Percentiles rank a stretch among this genome's conserved stretches.
Evolutionary conservation across 371 early-diverging fungal genomes (phyloP).

Genomic region (Choanephora cucurbitarum): DNA sequence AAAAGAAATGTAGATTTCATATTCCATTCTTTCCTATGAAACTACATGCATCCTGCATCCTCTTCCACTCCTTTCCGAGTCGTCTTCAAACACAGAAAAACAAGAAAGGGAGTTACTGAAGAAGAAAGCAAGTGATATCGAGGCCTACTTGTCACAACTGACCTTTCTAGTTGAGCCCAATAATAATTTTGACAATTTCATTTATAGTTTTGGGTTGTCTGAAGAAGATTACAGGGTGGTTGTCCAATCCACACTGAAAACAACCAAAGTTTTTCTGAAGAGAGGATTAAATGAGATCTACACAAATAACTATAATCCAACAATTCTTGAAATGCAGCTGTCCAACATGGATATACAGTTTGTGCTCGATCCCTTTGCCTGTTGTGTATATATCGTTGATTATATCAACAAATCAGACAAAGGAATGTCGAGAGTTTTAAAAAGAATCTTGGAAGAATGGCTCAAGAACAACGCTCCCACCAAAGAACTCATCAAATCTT

Average conservation of each 20-base stretch:
- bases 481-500: background rate
- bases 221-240: background rate
- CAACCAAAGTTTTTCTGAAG: background rate
- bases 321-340: background rate
- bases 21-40: constrained; percentile 4
- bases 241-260: background rate
- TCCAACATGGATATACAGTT: constrained; percentile 4
- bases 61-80: background rate
- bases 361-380: constrained; percentile 1
- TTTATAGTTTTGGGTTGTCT: background rate
- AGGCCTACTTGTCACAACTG: background rate
- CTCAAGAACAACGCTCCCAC: background rate
- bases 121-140: background rate
- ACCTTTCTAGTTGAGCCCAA: background rate
- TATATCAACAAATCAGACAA: background rate
- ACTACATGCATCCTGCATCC: background rate
- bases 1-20: background rate
- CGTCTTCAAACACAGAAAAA: background rate
- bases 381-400: constrained; percentile 3
- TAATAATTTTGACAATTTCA: background rate
- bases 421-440: background rate
- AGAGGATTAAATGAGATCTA: background rate
- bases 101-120: background rate
- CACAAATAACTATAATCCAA: background rate
- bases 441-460: background rate